Evolutionary conservation across 1,139 yeast species (phyloP).

Genomic region (Zygosaccharomyces sapae): DNA sequence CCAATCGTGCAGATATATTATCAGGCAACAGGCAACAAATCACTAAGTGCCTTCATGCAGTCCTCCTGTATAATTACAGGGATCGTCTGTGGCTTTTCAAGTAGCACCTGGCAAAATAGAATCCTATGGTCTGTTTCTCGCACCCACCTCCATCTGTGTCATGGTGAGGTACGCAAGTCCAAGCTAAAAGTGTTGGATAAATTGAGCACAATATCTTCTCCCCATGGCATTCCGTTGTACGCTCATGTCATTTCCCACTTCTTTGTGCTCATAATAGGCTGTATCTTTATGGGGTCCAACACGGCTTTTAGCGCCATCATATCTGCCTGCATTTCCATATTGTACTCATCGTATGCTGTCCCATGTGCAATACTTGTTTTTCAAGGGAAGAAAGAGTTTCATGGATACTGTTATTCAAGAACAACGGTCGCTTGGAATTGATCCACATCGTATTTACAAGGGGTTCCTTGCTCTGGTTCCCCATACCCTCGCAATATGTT

Average conservation of each 20-base stretch:
- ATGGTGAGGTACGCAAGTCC: neutral
- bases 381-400: slow-evolving; percentile 43
- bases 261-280: slow-evolving; percentile 37
- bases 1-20: slow-evolving; percentile 59
- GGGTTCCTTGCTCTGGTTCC: slow-evolving; percentile 41
- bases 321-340: slow-evolving; percentile 39
- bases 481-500: slow-evolving; percentile 39
- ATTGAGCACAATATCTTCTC: slow-evolving; percentile 4
- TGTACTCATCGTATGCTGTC: slow-evolving; percentile 37
- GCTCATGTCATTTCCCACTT: slow-evolving; percentile 37
- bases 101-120: slow-evolving; percentile 53
- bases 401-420: slow-evolving; percentile 19
- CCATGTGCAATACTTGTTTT: slow-evolving; percentile 37
- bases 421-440: slow-evolving; percentile 20
- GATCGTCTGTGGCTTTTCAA: slow-evolving; percentile 44
- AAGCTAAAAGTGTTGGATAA: slow-evolving; percentile 15
- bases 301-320: slow-evolving; percentile 41
- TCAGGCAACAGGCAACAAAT: slow-evolving; percentile 51
- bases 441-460: slow-evolving; percentile 41
- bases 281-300: slow-evolving; percentile 38
- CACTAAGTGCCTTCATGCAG: slow-evolving; percentile 49
- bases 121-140: slow-evolving; percentile 52
- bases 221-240: slow-evolving; percentile 34
- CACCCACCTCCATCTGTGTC: slow-evolving; percentile 33
- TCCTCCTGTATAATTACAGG: slow-evolving; percentile 44